Conservation (phyloP, 2,329 filamentous ascomycete species). For the Pseudopithomyces maydicus region DNA sequence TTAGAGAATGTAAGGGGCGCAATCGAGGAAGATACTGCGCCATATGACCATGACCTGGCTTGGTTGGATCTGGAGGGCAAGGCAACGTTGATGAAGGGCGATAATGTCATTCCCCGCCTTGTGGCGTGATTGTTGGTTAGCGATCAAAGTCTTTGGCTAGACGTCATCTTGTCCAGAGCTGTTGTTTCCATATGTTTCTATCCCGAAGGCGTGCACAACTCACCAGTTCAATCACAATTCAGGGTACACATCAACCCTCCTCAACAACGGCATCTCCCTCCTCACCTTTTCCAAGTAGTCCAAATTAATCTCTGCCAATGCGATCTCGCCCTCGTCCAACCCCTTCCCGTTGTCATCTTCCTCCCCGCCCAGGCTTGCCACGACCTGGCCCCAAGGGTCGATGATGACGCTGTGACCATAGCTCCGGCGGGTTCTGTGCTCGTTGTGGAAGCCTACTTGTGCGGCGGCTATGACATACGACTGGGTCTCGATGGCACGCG, state of each 20-base stretch:
- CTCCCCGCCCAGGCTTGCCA: slow-evolving; percentile 65
- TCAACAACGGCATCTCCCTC: slow-evolving; percentile 61
- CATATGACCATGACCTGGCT: slow-evolving; percentile 24
- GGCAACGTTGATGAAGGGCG: slow-evolving; percentile 27
- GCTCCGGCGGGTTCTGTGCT: slow-evolving; percentile 68
- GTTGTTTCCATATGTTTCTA: no score
- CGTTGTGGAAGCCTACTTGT: slow-evolving; percentile 74
- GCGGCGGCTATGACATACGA: slow-evolving; percentile 86
- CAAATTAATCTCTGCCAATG: slow-evolving; percentile 60
- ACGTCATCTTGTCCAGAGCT: neutral
- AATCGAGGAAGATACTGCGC: slow-evolving; percentile 25
- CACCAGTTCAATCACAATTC: slow-evolving; percentile 20
- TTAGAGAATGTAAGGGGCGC: slow-evolving; percentile 25
- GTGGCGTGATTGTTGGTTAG: neutral
- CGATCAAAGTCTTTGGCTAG: no score
- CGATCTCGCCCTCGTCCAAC: slow-evolving; percentile 46
- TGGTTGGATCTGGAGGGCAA: slow-evolving; percentile 31
- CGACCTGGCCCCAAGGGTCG: slow-evolving; percentile 81
- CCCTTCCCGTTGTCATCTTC: slow-evolving; percentile 43
- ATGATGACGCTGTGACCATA: slow-evolving; percentile 88
- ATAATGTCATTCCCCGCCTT: slow-evolving; percentile 16
- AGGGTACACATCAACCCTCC: slow-evolving; percentile 56
- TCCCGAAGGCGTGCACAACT: no score
- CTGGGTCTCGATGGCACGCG: slow-evolving; percentile 87
- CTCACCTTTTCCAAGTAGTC: slow-evolving; percentile 57